A percentile compares a stretch with the other conserved stretches of the same genome.
These are phyloP conservation scores for Trichosphaerium sp. DNA, from an alignment of 78 protist species.

Conservation along the genomic window DNA sequence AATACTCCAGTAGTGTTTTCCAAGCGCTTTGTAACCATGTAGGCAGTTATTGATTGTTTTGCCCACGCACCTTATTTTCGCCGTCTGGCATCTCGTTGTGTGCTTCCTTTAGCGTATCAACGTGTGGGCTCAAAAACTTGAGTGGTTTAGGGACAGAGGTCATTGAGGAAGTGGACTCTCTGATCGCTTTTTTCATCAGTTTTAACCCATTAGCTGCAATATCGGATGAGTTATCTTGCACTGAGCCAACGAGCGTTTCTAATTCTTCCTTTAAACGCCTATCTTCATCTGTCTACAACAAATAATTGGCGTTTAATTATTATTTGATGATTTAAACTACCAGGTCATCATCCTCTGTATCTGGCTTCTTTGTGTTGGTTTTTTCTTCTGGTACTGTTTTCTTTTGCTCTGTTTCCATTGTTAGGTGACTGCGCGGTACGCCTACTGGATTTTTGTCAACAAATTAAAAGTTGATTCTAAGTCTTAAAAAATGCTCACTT, in stretches of 20 bases:
- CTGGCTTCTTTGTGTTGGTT: neutral
- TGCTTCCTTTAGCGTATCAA: slow-evolving; percentile 17
- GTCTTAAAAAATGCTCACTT: too few species aligned
- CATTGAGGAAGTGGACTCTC: slow-evolving; percentile 79
- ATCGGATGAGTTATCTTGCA: slow-evolving; percentile 18
- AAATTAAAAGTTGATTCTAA: too few species aligned
- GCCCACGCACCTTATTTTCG: slow-evolving; percentile 32
- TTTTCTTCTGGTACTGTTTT: neutral
- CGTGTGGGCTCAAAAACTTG: slow-evolving; percentile 88
- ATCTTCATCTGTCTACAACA: slow-evolving; percentile 56
- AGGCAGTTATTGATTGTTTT: too few species aligned
- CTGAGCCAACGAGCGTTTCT: slow-evolving; percentile 40
- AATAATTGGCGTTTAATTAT: neutral
- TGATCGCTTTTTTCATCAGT: slow-evolving; percentile 52
- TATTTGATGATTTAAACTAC: neutral
- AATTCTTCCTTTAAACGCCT: slow-evolving; percentile 50
- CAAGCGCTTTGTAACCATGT: too few species aligned
- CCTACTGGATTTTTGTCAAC: neutral
- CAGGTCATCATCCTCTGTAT: neutral
- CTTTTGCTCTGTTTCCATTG: neutral
- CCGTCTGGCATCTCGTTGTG: neutral
- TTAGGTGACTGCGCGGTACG: neutral
- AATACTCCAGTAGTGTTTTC: too few species aligned
- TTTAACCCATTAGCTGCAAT: slow-evolving; percentile 26
- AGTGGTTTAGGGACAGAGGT: slow-evolving; percentile 96